These are phyloP conservation scores for Aristolochia fimbriata DNA, from an alignment of 164 flowering plant species.

Conservation along the genomic window DNA sequence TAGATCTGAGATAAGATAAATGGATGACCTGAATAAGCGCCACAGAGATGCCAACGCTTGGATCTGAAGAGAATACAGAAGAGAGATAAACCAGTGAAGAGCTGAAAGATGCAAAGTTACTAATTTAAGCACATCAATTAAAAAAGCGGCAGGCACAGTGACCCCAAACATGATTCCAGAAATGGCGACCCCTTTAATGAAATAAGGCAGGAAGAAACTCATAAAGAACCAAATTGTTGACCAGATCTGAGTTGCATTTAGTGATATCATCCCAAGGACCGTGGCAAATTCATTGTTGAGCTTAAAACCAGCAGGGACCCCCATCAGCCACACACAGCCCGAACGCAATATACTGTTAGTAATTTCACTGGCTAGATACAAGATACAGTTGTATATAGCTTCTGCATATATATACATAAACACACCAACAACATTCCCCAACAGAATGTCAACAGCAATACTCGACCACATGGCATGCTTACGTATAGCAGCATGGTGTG, in stretches of 20 bases:
- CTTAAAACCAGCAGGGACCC: conserved; percentile 97
- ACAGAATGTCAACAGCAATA: conserved; percentile 50
- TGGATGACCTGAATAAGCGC: conserved; percentile 83
- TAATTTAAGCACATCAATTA: conserved; percentile 45
- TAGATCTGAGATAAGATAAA: background rate
- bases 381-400: conserved; percentile 33
- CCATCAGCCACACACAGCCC: conserved; percentile 99
- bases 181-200: conserved; percentile 55
- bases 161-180: conserved; percentile 68
- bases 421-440: conserved; percentile 66
- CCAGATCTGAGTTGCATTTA: conserved; percentile 88
- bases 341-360: conserved; percentile 67
- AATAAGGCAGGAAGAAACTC: conserved; percentile 31
- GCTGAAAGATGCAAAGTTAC: conserved; percentile 54
- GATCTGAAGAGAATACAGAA: conserved; percentile 65
- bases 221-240: conserved; percentile 68
- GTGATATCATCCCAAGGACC: conserved; percentile 68
- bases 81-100: conserved; percentile 60
- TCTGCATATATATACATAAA: conserved; percentile 37
- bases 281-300: conserved; percentile 85
- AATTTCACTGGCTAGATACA: conserved; percentile 27
- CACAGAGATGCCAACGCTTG: conserved; percentile 80
- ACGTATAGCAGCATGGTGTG: conserved; percentile 54
- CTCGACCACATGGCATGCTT: conserved; percentile 81
- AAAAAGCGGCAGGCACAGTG: conserved; percentile 61